Base-by-base conservation (phyloP, 371 early-diverging fungal genomes). In the Conidiobolus incongruus region DNA sequence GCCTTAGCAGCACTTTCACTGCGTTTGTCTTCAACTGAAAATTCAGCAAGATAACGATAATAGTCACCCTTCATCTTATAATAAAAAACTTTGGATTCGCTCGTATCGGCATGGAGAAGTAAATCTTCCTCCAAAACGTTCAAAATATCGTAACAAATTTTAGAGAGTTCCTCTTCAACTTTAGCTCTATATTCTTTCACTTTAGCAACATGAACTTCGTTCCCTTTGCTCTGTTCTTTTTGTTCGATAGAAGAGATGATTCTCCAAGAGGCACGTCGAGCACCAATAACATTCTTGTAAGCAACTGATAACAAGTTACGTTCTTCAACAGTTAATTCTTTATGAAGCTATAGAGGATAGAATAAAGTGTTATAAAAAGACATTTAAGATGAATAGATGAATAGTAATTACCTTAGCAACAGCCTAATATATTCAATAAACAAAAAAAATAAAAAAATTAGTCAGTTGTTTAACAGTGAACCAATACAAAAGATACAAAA, bases 201-300 rank as follows among this genome's bases (percentile, higher is more conserved):
- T 51, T 80, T 70, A 40, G 56, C 52, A 28, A 79, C 69, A 46
- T 79, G 77, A 28, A 56, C 57, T 47, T 70, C 65, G 54, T 69
- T 65, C 44, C 70, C 74, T 58, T 79, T 78, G 47, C 56, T 62
- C 52, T 80, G 80, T 58, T 86, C 81, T 68, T 91, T 92, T 53
- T 78, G 77, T 59, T 85, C 85, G 48, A 90, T 87, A 38, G 90
- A 83, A 44, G 81, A 80, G 35, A 93, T 77, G 51, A 93, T 87
- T 52, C 97, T 65, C 91, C 92, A 93, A 39, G 87, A 83, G n/a
- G 88, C 84, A 59, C 97, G 84, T 50, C 89, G 87, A 31, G 87
- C 78, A 43, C 93, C 92, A 47, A 90, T 91, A 35, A 88, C 78
- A 68, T 96, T 94, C 70, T 94, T 93, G 75, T 87, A 96, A 40